Evolutionary conservation across 1,284 basidiomycete species (phyloP), one percentile per base, ranked within the genome.

Genomic region (Sporisorium exsertum): DNA sequence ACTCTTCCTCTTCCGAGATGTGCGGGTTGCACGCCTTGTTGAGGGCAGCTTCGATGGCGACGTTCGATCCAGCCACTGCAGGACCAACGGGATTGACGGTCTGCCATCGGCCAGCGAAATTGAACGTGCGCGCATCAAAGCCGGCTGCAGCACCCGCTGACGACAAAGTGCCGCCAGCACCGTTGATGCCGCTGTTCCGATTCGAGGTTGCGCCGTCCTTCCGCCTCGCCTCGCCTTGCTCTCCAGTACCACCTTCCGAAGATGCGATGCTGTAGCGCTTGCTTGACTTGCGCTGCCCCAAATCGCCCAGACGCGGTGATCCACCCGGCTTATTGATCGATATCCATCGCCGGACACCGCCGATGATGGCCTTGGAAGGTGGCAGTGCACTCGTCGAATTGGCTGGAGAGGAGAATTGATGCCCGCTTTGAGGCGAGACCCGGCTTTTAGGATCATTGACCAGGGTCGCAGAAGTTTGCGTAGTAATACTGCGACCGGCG

Each of bases 301-400:
- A 8, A 40, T 59, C 51, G 5, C 61, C 50, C 2, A 67, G 52
- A 29, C 56, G 67, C 0, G 60, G 58, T 16, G 65, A 68, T 2
- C 64, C 56, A 40, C 66, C 60, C 15, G 73, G 61, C 27, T 62
- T 54, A 50, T 81, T 81, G 60, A 81, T 69, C 42, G 70, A 74
- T 54, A 81, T 81, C 80, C 80, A 81, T 22, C 80, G 59, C 32
- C 69, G 51, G 2, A 81, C 80, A 9, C 80, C 80, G 26, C 80
- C 80, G 9, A 81, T 79, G 27, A 81, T 65, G 10, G 78, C 79
- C 24, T 70, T 73, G 15, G 74, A 77, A 3, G 68, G 77, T 24
- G 65, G 58, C 33, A 61, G 51, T 2, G 58, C 54, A 32, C 42
- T 37, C 18, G 53, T 50, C 7, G 64, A 53, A 9, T 53, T 26